phyloP scores from a whole-genome alignment of 768 basidiomycete species.

The Hortiboletus flavorubellus region DNA sequence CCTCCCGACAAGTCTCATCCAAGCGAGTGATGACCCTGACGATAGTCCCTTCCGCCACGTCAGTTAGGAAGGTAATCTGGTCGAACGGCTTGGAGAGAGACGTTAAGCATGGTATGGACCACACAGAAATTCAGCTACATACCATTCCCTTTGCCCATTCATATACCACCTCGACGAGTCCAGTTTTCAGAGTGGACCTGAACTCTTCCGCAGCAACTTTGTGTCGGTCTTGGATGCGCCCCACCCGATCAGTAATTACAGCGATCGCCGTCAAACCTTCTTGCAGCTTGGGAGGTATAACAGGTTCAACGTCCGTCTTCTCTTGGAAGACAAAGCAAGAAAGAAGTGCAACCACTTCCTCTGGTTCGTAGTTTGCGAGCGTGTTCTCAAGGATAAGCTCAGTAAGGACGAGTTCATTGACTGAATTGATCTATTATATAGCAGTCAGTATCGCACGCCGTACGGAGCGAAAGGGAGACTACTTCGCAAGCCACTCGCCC shows the following conservation, averaged over 20 bases:
- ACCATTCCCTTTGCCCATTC: slow-evolving; percentile 99
- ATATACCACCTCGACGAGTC: slow-evolving; percentile 93
- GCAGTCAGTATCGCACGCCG: neutral
- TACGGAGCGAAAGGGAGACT: slow-evolving; percentile 3
- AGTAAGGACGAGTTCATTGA: slow-evolving; percentile 93
- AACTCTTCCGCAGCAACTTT: slow-evolving; percentile 80
- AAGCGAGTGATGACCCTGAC: slow-evolving; percentile 94
- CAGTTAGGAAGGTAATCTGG: slow-evolving; percentile 88
- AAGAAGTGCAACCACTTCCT: slow-evolving; percentile 93
- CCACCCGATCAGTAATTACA: slow-evolving; percentile 74
- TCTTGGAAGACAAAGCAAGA: slow-evolving; percentile 99
- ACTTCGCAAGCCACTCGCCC: slow-evolving; percentile 99
- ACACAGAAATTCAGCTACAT: slow-evolving; percentile 20
- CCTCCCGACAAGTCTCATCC: slow-evolving; percentile 96
- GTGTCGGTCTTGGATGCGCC: slow-evolving; percentile 72
- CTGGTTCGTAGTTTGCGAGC: slow-evolving; percentile 84
- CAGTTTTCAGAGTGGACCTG: slow-evolving; percentile 79
- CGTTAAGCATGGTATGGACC: neutral
- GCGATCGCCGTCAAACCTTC: slow-evolving; percentile 77
- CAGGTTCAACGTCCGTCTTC: slow-evolving; percentile 88
- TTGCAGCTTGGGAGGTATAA: slow-evolving; percentile 74
- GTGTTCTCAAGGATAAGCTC: slow-evolving; percentile 97
- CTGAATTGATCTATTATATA: slow-evolving; percentile 83
- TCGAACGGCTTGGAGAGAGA: slow-evolving; percentile 74
- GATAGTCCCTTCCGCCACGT: slow-evolving; percentile 95